phyloP scores from a whole-genome alignment of 2,329 filamentous ascomycete species.

The Eutypa lata region DNA sequence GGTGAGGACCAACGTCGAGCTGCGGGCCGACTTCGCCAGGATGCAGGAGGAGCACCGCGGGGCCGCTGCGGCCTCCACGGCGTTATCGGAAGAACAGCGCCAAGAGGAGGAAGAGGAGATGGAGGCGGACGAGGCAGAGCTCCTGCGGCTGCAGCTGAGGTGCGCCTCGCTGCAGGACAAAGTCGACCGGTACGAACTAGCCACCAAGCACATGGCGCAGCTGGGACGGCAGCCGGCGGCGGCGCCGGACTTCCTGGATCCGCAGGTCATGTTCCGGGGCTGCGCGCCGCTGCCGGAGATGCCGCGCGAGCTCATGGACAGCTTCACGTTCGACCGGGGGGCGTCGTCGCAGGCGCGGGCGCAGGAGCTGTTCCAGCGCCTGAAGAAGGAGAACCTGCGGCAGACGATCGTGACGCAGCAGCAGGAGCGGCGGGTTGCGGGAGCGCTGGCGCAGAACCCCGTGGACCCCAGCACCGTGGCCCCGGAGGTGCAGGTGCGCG shows the following conservation, averaged over 20 bases:
- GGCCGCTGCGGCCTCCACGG: constrained; percentile 11
- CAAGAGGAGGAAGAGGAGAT: constrained; percentile 12
- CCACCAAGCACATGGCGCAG: constrained; percentile 50
- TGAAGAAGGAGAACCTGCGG: constrained; percentile 58
- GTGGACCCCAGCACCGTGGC: constrained; percentile 33
- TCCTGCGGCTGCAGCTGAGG: constrained; percentile 49
- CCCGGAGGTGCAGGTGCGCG: constrained; percentile 43
- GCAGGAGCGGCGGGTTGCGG: constrained; percentile 54
- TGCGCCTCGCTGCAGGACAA: constrained; percentile 51
- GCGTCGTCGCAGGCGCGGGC: constrained; percentile 38
- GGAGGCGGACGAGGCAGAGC: constrained; percentile 7
- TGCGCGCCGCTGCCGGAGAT: constrained; percentile 44
- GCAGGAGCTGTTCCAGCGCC: constrained; percentile 43
- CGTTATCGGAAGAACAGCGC: constrained; percentile 13
- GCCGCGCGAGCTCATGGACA: constrained; percentile 50
- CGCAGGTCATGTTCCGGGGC: constrained; percentile 44
- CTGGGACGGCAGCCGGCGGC: constrained; percentile 52
- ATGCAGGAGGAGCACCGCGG: constrained; percentile 28
- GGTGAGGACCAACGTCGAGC: constrained; percentile 49
- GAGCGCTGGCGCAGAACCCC: constrained; percentile 38
- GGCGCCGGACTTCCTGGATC: constrained; percentile 45
- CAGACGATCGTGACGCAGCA: constrained; percentile 55
- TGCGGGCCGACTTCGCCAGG: constrained; percentile 44
- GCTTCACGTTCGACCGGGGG: constrained; percentile 42
- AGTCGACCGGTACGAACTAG: constrained; percentile 44